phyloP scores from a whole-genome alignment of 2,329 filamentous ascomycete genomes.

The Anisogramma anomala region DNA sequence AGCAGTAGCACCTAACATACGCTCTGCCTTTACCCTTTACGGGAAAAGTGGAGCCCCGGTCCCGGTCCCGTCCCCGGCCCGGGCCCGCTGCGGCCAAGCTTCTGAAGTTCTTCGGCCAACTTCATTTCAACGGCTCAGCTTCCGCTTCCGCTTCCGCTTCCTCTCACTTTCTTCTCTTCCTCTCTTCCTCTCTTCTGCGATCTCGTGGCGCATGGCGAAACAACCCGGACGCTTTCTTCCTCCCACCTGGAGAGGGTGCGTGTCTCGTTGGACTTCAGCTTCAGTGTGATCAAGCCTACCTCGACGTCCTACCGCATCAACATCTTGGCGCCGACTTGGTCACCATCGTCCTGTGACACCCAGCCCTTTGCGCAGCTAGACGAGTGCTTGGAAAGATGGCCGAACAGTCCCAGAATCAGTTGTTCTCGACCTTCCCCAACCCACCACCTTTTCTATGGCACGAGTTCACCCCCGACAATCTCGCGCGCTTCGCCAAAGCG shows the following conservation, averaged over 20 bases:
- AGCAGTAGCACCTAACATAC: not conserved
- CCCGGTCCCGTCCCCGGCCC: no score
- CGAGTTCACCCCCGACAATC: constrained; percentile 68
- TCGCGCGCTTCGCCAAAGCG: constrained; percentile 41
- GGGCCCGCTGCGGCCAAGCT: no score
- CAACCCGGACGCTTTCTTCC: not conserved
- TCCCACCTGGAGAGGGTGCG: constrained; percentile 9
- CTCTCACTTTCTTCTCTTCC: no score
- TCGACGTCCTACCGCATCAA: no score
- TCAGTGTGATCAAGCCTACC: not conserved
- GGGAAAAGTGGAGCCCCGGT: no score
- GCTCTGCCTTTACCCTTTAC: not conserved
- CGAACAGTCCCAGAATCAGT: constrained; percentile 35
- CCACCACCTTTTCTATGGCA: constrained; percentile 78
- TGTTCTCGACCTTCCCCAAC: constrained; percentile 58
- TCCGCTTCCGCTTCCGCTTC: no score
- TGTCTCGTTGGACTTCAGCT: not conserved
- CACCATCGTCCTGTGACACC: not conserved
- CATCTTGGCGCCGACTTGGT: not conserved
- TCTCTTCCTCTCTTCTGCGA: no score
- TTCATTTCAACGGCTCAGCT: no score
- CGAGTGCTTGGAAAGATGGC: constrained; percentile 37
- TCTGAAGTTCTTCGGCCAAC: no score
- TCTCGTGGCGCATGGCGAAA: constrained; percentile 10
- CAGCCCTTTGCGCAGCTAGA: not conserved